Base-by-base conservation (phyloP, 768 basidiomycete species). In the Lactarius sanguifluus region DNA sequence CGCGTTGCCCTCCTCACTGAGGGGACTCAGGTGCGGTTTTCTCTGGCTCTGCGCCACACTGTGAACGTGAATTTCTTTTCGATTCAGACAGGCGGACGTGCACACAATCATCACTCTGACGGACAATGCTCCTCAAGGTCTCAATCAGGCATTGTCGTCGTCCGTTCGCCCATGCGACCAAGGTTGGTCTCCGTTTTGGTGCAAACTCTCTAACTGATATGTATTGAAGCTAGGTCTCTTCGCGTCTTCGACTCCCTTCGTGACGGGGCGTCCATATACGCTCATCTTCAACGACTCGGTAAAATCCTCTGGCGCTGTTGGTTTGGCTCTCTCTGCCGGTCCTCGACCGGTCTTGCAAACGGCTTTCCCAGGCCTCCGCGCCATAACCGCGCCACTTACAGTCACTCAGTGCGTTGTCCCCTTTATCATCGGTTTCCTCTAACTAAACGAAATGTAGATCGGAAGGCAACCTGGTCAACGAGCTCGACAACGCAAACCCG, bases 201-300 rank as follows among this genome's bases (percentile, higher is more conserved):
- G 36, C 10, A 38, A 52, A 62, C 36, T 20, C 43, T 64, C 23
- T n/a, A 68, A 52, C 12, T 40, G 7, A 57, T 54, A 18, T 61
- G n/a, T 56, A 25, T 8, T 20, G 20, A 72, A 91, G 85, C 76
- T 91, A 61, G 89, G 90, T 5, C 79, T 92, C 23, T 75, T 89
- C 25, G 88, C 86, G 0, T 80, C 90, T 0, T 87, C 90, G 2
- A 93, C 92, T 2, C 90, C 91, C 1, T 93, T 93, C 73, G 77
- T 91, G 6, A 92, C 90, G 1, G 92, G 91, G 16, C 78, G 88
- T 23, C 86, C 87, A 0, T 83, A 88, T 34, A 92, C 91, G 0
- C 77, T 93, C 12, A 86, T 92, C 66, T 75, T 81, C 65, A 83
- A 88, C 59, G 77, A 79, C 43, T 72, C 80, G 1, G 81, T 91